phyloP scores from a whole-genome alignment of 2,329 filamentous ascomycete genomes.

The Claviceps spartinae region DNA sequence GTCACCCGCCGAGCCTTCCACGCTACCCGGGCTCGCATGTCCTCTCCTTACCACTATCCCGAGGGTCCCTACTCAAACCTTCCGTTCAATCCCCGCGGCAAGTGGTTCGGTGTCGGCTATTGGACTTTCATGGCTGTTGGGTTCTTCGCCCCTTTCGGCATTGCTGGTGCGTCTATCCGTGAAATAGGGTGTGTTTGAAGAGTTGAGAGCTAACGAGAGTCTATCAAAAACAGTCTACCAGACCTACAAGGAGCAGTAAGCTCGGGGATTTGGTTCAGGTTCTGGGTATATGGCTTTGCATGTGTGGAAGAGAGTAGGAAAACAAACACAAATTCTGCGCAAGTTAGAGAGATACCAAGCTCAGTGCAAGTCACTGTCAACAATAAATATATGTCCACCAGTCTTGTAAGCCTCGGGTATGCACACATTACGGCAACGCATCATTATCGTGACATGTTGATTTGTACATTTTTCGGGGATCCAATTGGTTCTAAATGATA shows the following conservation, averaged over 20 bases:
- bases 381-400: conserved; percentile 10
- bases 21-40: conserved; percentile 71
- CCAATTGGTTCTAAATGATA: not conserved
- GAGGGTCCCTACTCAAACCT: conserved; percentile 91
- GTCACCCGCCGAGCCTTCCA: conserved; percentile 89
- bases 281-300: conserved; percentile 7
- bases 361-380: conserved; percentile 15
- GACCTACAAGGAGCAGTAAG: conserved; percentile 27
- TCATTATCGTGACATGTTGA: not conserved
- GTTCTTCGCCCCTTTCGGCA: conserved; percentile 49
- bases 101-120: conserved; percentile 72
- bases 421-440: not conserved
- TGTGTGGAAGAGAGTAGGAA: conserved; percentile 11
- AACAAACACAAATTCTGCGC: conserved; percentile 14
- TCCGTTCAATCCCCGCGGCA: conserved; percentile 90
- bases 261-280: conserved; percentile 5
- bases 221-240: conserved; percentile 29
- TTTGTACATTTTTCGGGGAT: not conserved
- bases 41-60: conserved; percentile 94
- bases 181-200: not conserved
- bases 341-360: conserved; percentile 19
- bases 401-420: not conserved
- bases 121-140: conserved; percentile 53
- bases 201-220: conserved; percentile 2
- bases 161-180: conserved; percentile 38